phyloP scores from a whole-genome alignment of 2,329 filamentous ascomycete species.

The Macrophomina phaseolina region DNA sequence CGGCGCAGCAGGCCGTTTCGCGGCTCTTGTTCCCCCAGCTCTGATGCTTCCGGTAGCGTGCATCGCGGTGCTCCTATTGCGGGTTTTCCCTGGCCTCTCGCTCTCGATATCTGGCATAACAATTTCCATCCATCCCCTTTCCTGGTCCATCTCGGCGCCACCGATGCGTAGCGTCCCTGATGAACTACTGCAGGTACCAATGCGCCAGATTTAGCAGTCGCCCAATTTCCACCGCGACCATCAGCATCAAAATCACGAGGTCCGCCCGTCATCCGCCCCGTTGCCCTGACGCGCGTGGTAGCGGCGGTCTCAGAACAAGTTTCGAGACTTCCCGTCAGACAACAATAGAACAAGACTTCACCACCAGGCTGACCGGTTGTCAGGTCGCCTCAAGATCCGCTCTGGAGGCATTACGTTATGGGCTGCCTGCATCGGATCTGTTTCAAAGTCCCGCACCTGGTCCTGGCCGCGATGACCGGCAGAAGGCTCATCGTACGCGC shows the following conservation, averaged over 20 bases:
- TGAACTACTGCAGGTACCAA: background rate
- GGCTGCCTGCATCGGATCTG: slow-evolving; percentile 16
- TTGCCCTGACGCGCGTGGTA: slow-evolving; percentile 1
- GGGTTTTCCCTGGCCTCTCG: background rate
- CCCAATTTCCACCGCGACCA: slow-evolving; percentile 17
- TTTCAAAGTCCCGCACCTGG: slow-evolving; percentile 13
- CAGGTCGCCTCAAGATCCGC: background rate
- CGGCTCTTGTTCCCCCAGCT: slow-evolving; percentile 7
- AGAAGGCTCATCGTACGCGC: background rate
- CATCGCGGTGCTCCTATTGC: slow-evolving; percentile 1
- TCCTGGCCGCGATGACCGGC: background rate
- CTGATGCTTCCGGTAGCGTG: slow-evolving; percentile 3
- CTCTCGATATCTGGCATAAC: background rate
- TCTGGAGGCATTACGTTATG: slow-evolving; percentile 5
- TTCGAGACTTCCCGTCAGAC: slow-evolving; percentile 10
- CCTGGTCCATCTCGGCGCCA: background rate
- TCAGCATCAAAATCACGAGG: slow-evolving; percentile 16
- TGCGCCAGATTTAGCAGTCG: background rate
- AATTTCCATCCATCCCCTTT: background rate
- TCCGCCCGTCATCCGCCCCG: background rate
- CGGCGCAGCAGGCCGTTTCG: slow-evolving; percentile 6
- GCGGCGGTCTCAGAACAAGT: slow-evolving; percentile 1
- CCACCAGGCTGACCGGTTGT: background rate
- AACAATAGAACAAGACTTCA: slow-evolving; percentile 4
- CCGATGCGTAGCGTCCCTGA: background rate